Conservation (phyloP, 2,329 filamentous ascomycete species). For the Bipolaris sorokiniana region DNA sequence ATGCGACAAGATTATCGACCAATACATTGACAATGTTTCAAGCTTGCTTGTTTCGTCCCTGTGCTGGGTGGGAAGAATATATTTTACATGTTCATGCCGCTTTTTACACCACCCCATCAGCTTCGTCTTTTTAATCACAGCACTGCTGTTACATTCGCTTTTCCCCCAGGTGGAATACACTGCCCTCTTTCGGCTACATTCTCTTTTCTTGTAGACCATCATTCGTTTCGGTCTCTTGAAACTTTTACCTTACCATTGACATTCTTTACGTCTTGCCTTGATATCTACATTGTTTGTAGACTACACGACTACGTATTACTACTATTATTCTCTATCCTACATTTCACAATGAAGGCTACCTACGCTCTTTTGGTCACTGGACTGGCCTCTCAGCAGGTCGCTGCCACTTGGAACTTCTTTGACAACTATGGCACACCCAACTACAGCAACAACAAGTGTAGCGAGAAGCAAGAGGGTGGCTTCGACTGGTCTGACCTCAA, state of each 20-base stretch:
- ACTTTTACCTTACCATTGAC: conserved; percentile 20
- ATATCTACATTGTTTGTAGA: conserved; percentile 17
- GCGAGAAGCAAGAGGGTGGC: conserved; percentile 69
- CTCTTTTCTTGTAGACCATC: conserved; percentile 18
- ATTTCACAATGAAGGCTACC: conserved; percentile 52
- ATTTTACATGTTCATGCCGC: conserved; percentile 26
- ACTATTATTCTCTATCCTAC: conserved; percentile 23
- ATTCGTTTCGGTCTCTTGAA: conserved; percentile 29
- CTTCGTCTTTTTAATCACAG: conserved; percentile 26
- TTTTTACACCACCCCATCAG: conserved; percentile 11
- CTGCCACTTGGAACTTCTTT: conserved; percentile 58
- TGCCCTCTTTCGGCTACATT: conserved; percentile 25
- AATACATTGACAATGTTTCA: conserved; percentile 31
- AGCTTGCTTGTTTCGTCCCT: conserved; percentile 32
- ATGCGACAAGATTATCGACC: conserved; percentile 15
- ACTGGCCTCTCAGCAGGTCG: conserved; percentile 54
- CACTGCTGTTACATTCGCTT: conserved; percentile 24
- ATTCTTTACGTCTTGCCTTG: conserved; percentile 33
- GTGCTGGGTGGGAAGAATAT: conserved; percentile 34
- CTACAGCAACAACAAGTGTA: conserved; percentile 80
- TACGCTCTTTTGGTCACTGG: conserved; percentile 55
- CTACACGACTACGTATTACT: not conserved
- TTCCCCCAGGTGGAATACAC: conserved; percentile 39
- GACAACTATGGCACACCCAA: conserved; percentile 69
- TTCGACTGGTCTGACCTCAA: conserved; percentile 73